Conservation (phyloP, 169 alveolate species). For the Neospora caninum region DNA sequence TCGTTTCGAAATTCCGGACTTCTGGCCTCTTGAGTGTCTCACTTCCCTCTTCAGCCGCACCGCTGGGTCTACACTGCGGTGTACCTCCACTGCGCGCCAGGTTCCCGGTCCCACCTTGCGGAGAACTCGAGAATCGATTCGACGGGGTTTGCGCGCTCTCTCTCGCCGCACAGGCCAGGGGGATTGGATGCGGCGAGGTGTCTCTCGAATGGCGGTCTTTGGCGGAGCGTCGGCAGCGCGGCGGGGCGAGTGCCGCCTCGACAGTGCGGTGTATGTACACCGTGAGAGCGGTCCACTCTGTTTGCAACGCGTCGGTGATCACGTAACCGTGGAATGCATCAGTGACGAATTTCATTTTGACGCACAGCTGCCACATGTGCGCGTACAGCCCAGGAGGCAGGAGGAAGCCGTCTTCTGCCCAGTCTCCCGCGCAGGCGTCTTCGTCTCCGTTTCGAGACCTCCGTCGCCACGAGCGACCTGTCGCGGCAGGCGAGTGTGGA, state of each 20-base stretch:
- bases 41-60: too few species aligned
- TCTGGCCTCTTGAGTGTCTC: too few species aligned
- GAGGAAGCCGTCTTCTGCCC: neutral
- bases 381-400: conserved; percentile 2
- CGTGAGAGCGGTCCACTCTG: neutral
- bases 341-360: neutral
- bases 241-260: neutral
- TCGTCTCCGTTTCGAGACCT: neutral
- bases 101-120: too few species aligned
- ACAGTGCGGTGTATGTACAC: conserved; percentile 8
- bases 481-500: neutral
- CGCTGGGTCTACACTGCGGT: too few species aligned
- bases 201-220: neutral
- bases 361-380: conserved; percentile 16
- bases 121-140: too few species aligned
- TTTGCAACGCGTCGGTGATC: conserved; percentile 12
- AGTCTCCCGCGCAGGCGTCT: neutral
- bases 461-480: neutral
- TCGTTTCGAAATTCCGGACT: neutral
- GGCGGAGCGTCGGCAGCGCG: neutral
- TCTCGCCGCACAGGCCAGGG: too few species aligned
- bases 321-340: neutral
- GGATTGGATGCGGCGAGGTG: too few species aligned
- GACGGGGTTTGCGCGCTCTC: too few species aligned
- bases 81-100: too few species aligned